Conservation (phyloP, 1,139 yeast genomes). For the Suzukiozyma palmioleophila region DNA sequence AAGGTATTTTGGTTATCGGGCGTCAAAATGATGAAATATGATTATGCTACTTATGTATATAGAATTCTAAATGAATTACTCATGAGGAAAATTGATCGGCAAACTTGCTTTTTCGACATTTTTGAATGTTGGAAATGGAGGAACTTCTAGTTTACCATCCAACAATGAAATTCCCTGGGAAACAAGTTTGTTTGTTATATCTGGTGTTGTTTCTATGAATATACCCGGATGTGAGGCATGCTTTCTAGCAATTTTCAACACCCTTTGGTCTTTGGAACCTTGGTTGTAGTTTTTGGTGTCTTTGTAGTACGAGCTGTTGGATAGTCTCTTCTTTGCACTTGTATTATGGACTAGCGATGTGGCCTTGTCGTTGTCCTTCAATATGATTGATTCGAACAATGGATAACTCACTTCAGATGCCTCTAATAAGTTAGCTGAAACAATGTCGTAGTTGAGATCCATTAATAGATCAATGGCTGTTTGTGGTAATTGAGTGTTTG, state of each 20-base stretch:
- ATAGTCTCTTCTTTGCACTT: slow-evolving; percentile 20
- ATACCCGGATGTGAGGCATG: slow-evolving; percentile 65
- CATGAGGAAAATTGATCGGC: slow-evolving; percentile 28
- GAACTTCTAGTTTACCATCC: slow-evolving; percentile 18
- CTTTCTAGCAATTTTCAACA: slow-evolving; percentile 28
- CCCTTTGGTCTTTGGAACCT: slow-evolving; percentile 19
- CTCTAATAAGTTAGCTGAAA: slow-evolving; percentile 21
- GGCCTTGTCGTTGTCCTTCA: slow-evolving; percentile 21
- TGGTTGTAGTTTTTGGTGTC: slow-evolving; percentile 6
- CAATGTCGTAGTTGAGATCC: slow-evolving; percentile 17
- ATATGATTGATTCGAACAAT: slow-evolving; percentile 19
- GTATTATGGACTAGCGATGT: slow-evolving; percentile 24
- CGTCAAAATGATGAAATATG: slow-evolving; percentile 61
- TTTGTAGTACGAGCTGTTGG: slow-evolving; percentile 16
- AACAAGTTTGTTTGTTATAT: slow-evolving; percentile 45
- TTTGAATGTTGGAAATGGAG: slow-evolving; percentile 52
- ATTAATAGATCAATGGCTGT: slow-evolving; percentile 37
- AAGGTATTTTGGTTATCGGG: slow-evolving; percentile 65
- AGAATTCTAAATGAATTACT: slow-evolving; percentile 7
- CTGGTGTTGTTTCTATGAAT: slow-evolving; percentile 47
- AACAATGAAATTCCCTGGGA: slow-evolving; percentile 23
- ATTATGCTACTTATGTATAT: neutral
- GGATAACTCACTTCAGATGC: slow-evolving; percentile 10
- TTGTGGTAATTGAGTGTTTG: slow-evolving; percentile 44
- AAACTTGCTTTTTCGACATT: slow-evolving; percentile 57